Base-by-base conservation (phyloP, 2,329 filamentous ascomycete species). In the Epichloe coenophiala region DNA sequence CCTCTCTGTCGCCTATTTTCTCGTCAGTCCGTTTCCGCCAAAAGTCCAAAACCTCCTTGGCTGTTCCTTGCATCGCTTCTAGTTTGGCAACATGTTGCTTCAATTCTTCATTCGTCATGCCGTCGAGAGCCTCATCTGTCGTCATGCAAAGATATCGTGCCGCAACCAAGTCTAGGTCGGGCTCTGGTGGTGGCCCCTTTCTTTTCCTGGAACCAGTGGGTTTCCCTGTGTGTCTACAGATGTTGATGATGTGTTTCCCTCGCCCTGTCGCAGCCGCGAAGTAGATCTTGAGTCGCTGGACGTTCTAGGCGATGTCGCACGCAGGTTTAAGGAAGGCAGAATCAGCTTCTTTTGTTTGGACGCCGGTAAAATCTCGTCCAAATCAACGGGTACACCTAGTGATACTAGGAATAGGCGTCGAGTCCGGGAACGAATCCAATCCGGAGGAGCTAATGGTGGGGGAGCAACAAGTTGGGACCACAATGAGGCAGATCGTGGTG, bases 321-420 rank as follows among this genome's bases (percentile, higher is more conserved):
- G 75, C 36, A 90, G 80, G 35, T 88, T 94, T 17, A 93, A 83
- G 5, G 90, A 95, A 0, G 93, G 93, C 1, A 98, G 77, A 4
- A 98, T 78, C 17, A 98, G 82, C 65, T 97, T 97, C 76, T 97
- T 97, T 66, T 98, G 93, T 68, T 97, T 97, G 12, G 88, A 95
- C 0, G 91, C 90, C 0, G 93, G 93, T 7, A 98, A 78, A 50
- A 98, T 97, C 70, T 98, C 93, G 67, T 98, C 93, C 0, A 98
- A 76, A 61, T 98, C 93, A 43, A 98, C 88, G 1, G 93, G 93
- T 0, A 98, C 93, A 17, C 93, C 93, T 0, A 98, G 79, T 1
- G 90, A 96, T 49, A 98, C 90, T 41, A 98, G 81, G 65, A 98
- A 98, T 27, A 98, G 79, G 31, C 93, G 86, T 49, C 93, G 83